These are phyloP conservation scores for Haplosporangium gracile DNA, from an alignment of 192 early-diverging fungal genomes.

Conservation along the genomic window DNA sequence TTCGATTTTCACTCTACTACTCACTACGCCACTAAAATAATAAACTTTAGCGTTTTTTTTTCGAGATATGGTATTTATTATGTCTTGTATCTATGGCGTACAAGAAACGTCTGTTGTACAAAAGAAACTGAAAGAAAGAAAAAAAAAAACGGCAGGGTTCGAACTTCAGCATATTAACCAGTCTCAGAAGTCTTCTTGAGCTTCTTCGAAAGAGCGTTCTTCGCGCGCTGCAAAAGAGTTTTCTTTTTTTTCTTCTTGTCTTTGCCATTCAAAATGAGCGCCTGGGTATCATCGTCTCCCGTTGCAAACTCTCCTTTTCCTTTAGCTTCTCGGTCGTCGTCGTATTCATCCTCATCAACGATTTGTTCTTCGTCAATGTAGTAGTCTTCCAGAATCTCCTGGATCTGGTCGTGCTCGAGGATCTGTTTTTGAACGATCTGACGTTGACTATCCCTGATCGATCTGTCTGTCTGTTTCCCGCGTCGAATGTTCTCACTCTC, in stretches of 20 bases:
- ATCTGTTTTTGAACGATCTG: neutral
- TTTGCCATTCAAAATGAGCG: neutral
- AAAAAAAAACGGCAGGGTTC: neutral
- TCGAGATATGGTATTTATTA: neutral
- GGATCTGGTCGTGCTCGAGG: neutral
- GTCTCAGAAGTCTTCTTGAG: neutral
- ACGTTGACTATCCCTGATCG: neutral
- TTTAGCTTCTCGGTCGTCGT: neutral
- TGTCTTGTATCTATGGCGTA: too few relatives aligned
- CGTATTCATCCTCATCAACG: neutral
- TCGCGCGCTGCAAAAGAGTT: neutral
- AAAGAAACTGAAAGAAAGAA: neutral
- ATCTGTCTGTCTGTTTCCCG: neutral
- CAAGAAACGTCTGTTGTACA: too few relatives aligned
- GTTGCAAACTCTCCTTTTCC: neutral
- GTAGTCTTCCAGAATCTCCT: neutral
- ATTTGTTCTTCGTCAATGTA: neutral
- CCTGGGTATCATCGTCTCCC: neutral
- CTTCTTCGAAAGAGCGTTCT: neutral
- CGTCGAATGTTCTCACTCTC: neutral
- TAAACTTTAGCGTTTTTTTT: neutral
- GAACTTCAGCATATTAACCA: neutral
- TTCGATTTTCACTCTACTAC: neutral
- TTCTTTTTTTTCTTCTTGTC: neutral
- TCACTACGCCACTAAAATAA: neutral